phyloP scores from a whole-genome alignment of 1,284 basidiomycete genomes.

The Testicularia cyperi region DNA sequence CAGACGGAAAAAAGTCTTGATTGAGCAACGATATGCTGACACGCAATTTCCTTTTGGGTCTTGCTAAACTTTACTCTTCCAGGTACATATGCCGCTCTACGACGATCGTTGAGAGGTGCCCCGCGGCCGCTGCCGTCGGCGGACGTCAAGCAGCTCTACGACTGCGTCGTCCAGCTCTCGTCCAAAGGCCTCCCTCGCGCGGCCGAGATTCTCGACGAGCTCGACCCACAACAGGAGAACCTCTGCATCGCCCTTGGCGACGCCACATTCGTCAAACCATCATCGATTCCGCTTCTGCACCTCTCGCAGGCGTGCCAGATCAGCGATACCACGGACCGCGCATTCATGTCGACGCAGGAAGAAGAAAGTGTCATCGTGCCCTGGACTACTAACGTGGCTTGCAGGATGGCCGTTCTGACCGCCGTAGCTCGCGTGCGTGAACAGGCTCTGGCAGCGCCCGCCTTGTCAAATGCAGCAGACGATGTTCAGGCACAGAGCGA shows the following conservation, averaged over 20 bases:
- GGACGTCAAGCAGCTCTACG: conserved; percentile 4
- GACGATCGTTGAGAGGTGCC: conserved; percentile 3
- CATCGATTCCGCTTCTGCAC: conserved; percentile 15
- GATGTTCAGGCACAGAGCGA: neutral
- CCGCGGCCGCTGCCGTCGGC: conserved; percentile 5
- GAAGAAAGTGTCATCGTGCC: conserved; percentile 6
- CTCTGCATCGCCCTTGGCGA: conserved; percentile 2
- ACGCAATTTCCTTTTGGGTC: no score
- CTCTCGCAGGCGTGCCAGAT: neutral
- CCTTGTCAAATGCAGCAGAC: neutral
- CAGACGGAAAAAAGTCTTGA: no score
- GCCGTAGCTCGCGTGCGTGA: conserved; percentile 8
- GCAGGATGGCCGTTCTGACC: conserved; percentile 11
- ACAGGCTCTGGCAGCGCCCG: neutral
- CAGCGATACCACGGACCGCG: neutral
- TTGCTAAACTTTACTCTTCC: no score
- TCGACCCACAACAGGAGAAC: conserved; percentile 20
- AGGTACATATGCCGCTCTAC: neutral
- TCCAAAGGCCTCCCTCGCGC: conserved; percentile 3
- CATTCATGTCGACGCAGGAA: conserved; percentile 8
- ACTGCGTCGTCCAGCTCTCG: neutral
- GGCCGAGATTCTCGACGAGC: conserved; percentile 20
- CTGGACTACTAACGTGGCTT: conserved; percentile 4
- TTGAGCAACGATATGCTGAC: no score
- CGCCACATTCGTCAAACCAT: neutral